Base-by-base conservation (phyloP, 2,329 filamentous ascomycete genomes). In the Hyphodiscus sp. region DNA sequence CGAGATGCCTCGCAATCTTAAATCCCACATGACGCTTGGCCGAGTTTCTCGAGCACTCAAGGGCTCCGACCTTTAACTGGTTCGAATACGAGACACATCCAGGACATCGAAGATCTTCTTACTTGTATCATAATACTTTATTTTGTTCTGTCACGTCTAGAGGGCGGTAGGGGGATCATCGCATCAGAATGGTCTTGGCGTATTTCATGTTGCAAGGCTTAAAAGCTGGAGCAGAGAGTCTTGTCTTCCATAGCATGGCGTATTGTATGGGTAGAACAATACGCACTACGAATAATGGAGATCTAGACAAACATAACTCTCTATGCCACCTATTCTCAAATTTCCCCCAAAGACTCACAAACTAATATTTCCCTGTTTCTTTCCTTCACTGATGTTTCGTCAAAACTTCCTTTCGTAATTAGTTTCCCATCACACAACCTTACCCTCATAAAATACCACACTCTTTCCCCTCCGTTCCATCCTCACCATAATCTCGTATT, bases 1-100 rank as follows among this genome's bases (percentile, higher is more conserved):
- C 82, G 89, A 65, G 92, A 97, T 70, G 86, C 87, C 56, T 91
- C 92, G 70, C 63, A 61, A 45, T 64, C 64, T 38, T 67, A 64
- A 53, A 49, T 43, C 3, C 30, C 38, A 41, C 11, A 16, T n/a
- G 47, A 23, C 11, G 7, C 20, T 41, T 50, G 26, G 45, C 45
- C 48, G 51, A 29, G 13, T 30, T 53, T 52, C 43, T 48, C 23
- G 45, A 44, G 42, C 47, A 45, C 41, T 11, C 26, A 33, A 18
- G 19, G 29, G 33, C 41, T 49, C 45, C 26, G 45, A 29, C 26
- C 45, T 18, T 29, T n/a, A 47, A 29, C 26, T 19, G 20, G 45
- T 47, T 47, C 45, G n/a, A 18, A 47, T 47, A 47, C 11, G 11
- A 38, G 33, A 38, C 16, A 38, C 2, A 13, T 38, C 33, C 20